Evolutionary conservation across 2,329 filamentous ascomycete species (phyloP), one percentile per base, ranked within the genome.

Genomic region (Hirsutella minnesotensis): DNA sequence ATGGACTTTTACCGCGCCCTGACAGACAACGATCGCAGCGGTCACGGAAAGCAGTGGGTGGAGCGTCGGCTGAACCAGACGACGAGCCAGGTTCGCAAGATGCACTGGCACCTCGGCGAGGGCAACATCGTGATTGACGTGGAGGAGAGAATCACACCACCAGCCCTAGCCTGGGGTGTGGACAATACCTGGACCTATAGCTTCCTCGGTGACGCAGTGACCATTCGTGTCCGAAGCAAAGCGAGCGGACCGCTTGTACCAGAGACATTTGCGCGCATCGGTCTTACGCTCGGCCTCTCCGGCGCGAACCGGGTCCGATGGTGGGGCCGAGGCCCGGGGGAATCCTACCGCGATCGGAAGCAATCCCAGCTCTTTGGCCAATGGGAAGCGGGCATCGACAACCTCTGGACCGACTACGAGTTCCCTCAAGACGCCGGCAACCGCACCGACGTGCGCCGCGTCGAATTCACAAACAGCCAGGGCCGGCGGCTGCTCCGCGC

Each of bases 401-500:
- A 69, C 1, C 62, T 85, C 0, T 75, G 71, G 56, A 66, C 72
- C 2, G 67, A 73, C 36, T 84, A 83, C 53, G 81, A 86, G 49
- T 79, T 75, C 43, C 81, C 81, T 0, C 81, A 86, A 56, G 81
- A 86, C 46, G 69, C 67, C 27, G 76, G 77, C 0, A 84, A 84
- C 55, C 66, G 77, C 16, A 79, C 73, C 0, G 79, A 83, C 50
- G 73, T 74, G 2, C 65, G 74, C 2, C 82, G 76, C 73, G 67
- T 83, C 3, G 65, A 69, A 55, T 64, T 75, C 42, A 54, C 54
- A 7, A 58, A 54, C 47, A 8, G 33, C n/a, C 19, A 21, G 16
- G n/a, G 53, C 52, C 18, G 57, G 45, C 2, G 51, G 9, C 16
- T 72, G 15, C 45, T 75, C 39, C 59, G 68, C 9, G 70, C 68